phyloP scores from a whole-genome alignment of 2,329 filamentous ascomycete species.

The Cryphonectria japonica region DNA sequence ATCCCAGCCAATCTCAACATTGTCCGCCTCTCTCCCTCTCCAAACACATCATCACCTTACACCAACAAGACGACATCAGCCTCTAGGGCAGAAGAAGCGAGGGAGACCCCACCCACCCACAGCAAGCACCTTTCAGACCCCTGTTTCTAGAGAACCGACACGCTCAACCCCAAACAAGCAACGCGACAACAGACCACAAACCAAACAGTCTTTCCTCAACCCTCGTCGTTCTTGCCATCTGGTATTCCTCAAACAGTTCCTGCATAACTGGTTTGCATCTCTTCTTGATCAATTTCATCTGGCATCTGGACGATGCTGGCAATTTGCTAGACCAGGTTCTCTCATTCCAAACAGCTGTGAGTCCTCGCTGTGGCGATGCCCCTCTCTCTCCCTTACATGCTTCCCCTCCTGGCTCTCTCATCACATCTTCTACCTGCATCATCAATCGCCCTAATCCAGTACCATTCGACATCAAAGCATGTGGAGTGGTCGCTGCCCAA shows the following conservation, averaged over 20 bases:
- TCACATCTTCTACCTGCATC: background rate
- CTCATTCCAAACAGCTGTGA: background rate
- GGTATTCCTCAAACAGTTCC: background rate
- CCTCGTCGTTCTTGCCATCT: background rate
- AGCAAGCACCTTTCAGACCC: background rate
- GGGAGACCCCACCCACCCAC: no score
- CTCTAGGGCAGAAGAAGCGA: no score
- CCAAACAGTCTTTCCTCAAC: background rate
- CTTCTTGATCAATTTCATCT: background rate
- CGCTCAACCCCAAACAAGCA: background rate
- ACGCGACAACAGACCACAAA: background rate
- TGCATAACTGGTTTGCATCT: background rate
- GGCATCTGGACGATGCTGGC: background rate
- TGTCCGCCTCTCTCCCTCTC: background rate
- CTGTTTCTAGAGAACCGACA: background rate
- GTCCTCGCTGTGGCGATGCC: background rate
- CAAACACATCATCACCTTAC: background rate
- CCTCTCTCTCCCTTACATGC: background rate
- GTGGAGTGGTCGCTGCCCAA: no score
- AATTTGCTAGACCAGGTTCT: background rate
- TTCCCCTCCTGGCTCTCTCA: background rate
- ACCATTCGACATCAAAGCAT: no score
- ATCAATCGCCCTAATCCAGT: no score
- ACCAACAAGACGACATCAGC: no score
- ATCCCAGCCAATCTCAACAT: background rate